phyloP scores from a whole-genome alignment of 352 stramenopile genomes.

The Pythium insidiosum region DNA sequence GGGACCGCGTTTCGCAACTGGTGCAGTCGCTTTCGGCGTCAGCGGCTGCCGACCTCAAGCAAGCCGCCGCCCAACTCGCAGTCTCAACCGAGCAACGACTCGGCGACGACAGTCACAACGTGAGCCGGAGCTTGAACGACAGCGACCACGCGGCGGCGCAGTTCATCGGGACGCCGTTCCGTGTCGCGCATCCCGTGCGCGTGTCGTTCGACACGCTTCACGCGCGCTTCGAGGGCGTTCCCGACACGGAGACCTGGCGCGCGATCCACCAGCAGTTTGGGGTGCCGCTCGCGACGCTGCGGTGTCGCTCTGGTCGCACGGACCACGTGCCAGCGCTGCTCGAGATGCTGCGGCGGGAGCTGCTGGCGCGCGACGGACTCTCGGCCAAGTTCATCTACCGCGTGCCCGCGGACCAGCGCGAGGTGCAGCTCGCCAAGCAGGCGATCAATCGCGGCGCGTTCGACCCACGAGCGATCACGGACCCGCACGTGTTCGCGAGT shows the following conservation, averaged over 20 bases:
- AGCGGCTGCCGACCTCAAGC: too few species aligned
- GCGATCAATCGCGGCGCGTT: constrained; percentile 43
- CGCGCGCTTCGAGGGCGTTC: constrained; percentile 41
- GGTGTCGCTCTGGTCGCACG: constrained; percentile 14
- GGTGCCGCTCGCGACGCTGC: constrained; percentile 32
- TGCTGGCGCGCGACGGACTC: constrained; percentile 32
- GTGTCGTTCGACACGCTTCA: constrained; percentile 52
- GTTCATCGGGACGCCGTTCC: constrained; percentile 47
- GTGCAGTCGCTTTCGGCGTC: too few species aligned
- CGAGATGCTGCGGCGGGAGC: constrained; percentile 45
- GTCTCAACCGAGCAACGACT: too few species aligned
- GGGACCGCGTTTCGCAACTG: too few species aligned
- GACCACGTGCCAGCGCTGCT: constrained; percentile 37
- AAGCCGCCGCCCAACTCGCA: too few species aligned
- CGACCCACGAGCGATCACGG: constrained; percentile 17
- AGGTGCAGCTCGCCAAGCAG: constrained; percentile 28
- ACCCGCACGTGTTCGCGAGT: constrained; percentile 49
- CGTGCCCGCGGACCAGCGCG: constrained; percentile 32
- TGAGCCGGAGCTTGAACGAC: too few species aligned
- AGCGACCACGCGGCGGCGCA: too few species aligned
- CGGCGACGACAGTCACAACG: too few species aligned
- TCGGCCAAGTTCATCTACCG: constrained; percentile 50
- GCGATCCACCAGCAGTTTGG: constrained; percentile 47
- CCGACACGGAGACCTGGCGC: constrained; percentile 18
- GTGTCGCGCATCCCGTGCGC: constrained; percentile 34